A percentile compares a stretch with the other conserved stretches of the same genome.
These are phyloP conservation scores for Mycena latifolia DNA, from an alignment of 768 basidiomycete genomes.

Conservation along the genomic window DNA sequence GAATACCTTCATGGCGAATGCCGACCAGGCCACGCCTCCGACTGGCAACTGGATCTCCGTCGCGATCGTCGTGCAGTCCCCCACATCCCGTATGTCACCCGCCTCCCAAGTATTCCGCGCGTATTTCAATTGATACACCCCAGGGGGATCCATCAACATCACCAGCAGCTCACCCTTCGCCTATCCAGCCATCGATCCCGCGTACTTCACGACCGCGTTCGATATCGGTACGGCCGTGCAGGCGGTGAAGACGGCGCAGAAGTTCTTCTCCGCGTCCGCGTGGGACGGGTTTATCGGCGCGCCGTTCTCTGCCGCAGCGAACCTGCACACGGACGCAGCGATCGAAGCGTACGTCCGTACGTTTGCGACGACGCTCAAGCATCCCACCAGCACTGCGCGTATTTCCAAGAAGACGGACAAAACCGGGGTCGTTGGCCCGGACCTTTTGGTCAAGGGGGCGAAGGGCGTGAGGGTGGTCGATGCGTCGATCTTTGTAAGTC, in stretches of 20 bases:
- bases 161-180: conserved; percentile 12
- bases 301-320: conserved; percentile 13
- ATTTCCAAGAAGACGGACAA: conserved; percentile 14
- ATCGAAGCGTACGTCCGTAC: conserved; percentile 27
- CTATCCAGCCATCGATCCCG: conserved; percentile 24
- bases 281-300: conserved; percentile 22
- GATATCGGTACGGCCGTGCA: conserved; percentile 17
- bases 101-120: background rate
- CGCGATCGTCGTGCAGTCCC: too few relatives aligned
- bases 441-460: conserved; percentile 21
- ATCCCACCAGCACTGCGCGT: conserved; percentile 19
- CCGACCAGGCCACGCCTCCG: conserved; percentile 7
- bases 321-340: conserved; percentile 7
- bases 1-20: conserved; percentile 19
- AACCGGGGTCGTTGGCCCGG: conserved; percentile 25
- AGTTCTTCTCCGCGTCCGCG: too few relatives aligned
- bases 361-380: conserved; percentile 9
- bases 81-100: conserved; percentile 22
- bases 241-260: background rate
- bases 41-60: conserved; percentile 22
- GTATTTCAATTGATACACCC: too few relatives aligned
- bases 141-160: conserved; percentile 22
- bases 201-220: conserved; percentile 15
- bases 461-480: conserved; percentile 31
- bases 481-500: conserved; percentile 25